Evolutionary conservation across 1,139 yeast genomes (phyloP), one percentile per base, ranked within the genome.

Genomic region (Hyphopichia wangnamkhiaoensis): DNA sequence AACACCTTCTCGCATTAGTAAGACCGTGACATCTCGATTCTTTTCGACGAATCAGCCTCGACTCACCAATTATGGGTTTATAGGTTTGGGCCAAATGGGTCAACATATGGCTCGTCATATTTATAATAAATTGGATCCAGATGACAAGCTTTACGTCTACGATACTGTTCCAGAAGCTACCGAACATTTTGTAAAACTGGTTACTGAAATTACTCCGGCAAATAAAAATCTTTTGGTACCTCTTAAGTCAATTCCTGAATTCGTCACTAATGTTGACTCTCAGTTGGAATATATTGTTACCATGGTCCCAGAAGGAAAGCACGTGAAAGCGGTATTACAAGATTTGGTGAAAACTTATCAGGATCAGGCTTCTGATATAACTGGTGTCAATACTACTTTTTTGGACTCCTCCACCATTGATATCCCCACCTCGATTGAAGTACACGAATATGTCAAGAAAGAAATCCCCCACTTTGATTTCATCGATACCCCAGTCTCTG

Each of bases 11-110:
- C n/a, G n/a, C n/a, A n/a, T n/a, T n/a, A n/a, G n/a, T n/a, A n/a
- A n/a, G 24, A 10, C 24, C 24, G 24, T 35, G 26, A 16, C 28
- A 10, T n/a, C 24, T 21, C 24, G 10, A n/a, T 30, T 5, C 12
- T 19, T 30, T 12, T 30, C 33, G n/a, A 30, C 33, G 3, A 18
- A n/a, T 30, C 13, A n/a, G 20, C 9, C 4, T 12, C 17, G 10
- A 2, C 8, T 16, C 25, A 56, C 65, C 44, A 65, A 58, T 42
- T 71, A 68, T 49, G 84, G 82, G 16, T 78, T 78, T 56, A 69
- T 79, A 33, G 84, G 84, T 12, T 65, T 79, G 20, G 84, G 84
- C 16, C 76, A 76, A 43, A 79, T 79, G 84, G 81, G 84, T 41
- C 74, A 73, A 43, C 76, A 76, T 46, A 79, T 79, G 84, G 82